Evolutionary conservation across 2,329 filamentous ascomycete species (phyloP).

Genomic region (Aciculosporium take): DNA sequence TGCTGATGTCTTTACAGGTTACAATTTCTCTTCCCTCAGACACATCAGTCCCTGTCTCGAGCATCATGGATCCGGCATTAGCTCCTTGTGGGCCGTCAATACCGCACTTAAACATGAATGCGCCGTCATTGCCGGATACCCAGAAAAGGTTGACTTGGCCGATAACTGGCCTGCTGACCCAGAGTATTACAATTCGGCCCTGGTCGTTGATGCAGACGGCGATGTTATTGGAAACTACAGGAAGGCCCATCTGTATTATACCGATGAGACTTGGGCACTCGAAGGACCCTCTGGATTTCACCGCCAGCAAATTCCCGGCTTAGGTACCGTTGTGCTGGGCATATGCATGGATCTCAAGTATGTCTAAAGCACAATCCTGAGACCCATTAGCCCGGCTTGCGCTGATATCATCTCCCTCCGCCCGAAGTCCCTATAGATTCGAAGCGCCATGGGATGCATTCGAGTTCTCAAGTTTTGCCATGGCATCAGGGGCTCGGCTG

Average conservation of each 20-base stretch:
- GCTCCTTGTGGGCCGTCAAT: conserved; percentile 55
- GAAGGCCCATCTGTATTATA: conserved; percentile 44
- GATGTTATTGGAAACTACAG: conserved; percentile 48
- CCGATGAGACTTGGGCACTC: conserved; percentile 47
- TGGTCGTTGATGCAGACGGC: conserved; percentile 43
- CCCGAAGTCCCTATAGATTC: conserved; percentile 21
- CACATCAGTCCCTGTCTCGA: conserved; percentile 59
- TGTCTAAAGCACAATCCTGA: conserved; percentile 8
- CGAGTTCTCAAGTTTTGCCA: conserved; percentile 39
- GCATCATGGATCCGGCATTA: conserved; percentile 47
- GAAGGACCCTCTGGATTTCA: conserved; percentile 40
- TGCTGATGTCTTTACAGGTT: conserved; percentile 35
- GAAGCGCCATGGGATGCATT: conserved; percentile 24
- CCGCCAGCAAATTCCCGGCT: conserved; percentile 25
- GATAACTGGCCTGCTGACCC: conserved; percentile 34
- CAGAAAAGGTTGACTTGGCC: conserved; percentile 46
- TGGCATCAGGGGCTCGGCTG: conserved; percentile 42
- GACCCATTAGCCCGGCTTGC: not conserved
- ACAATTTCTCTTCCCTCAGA: conserved; percentile 59
- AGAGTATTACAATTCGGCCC: conserved; percentile 40
- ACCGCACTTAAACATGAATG: conserved; percentile 54
- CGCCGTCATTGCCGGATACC: conserved; percentile 58
- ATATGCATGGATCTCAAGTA: conserved; percentile 54
- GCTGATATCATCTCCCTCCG: too few relatives aligned
- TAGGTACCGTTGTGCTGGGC: conserved; percentile 41